phyloP scores from a whole-genome alignment of 495 filamentous ascomycete species.

The Rusavskia elegans region DNA sequence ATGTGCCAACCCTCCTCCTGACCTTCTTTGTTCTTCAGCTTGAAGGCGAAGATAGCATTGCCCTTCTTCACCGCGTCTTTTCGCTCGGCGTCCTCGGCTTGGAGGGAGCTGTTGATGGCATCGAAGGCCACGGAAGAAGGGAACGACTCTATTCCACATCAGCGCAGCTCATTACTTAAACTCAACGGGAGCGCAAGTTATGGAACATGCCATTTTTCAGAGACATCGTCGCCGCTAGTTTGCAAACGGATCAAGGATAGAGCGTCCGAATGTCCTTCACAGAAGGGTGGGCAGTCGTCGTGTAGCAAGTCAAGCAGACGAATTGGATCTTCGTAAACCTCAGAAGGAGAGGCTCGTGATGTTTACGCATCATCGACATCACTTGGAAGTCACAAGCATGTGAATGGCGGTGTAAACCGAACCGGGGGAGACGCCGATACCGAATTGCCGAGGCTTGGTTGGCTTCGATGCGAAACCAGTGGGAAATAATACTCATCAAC shows the following conservation, averaged over 20 bases:
- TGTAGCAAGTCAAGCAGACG: no score
- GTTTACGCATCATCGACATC: no score
- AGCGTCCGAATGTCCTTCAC: no score
- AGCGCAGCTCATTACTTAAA: not conserved
- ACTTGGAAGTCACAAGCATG: not conserved
- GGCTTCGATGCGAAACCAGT: not conserved
- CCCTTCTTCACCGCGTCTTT: constrained; percentile 79
- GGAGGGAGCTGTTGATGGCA: constrained; percentile 60
- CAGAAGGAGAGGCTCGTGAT: no score
- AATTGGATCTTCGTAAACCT: no score
- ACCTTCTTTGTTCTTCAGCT: constrained; percentile 70
- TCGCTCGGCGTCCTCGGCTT: constrained; percentile 51
- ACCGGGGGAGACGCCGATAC: not conserved
- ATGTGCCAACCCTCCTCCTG: constrained; percentile 80
- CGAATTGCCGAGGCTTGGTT: not conserved
- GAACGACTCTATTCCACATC: constrained; percentile 49
- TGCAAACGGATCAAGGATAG: not conserved
- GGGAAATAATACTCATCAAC: not conserved
- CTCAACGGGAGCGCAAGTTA: not conserved
- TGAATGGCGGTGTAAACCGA: not conserved
- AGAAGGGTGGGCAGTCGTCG: no score
- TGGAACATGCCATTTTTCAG: constrained; percentile 56
- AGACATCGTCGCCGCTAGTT: constrained; percentile 38
- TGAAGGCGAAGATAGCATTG: constrained; percentile 81
- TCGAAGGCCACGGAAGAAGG: constrained; percentile 89